These are phyloP conservation scores for Trypanosomatidae sp. DNA, from an alignment of 208 protist species.

Conservation along the genomic window DNA sequence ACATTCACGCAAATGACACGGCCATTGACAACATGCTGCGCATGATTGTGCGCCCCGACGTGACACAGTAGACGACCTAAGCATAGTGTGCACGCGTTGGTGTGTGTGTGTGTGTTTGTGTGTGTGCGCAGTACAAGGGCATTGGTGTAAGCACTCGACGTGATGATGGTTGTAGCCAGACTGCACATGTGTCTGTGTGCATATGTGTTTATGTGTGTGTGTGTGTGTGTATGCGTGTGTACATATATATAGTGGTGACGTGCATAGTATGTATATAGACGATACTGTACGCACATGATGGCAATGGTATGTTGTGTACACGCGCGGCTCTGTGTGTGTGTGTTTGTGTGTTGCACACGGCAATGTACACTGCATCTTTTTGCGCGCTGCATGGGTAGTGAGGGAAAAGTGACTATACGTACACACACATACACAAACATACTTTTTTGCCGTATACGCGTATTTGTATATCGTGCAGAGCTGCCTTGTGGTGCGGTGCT, in stretches of 20 bases:
- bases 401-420: no score
- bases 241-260: background rate
- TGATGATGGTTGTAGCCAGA: background rate
- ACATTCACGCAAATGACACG: slow-evolving; percentile 67
- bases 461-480: no score
- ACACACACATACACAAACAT: no score
- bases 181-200: background rate
- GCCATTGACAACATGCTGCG: slow-evolving; percentile 68
- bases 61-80: no score
- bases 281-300: background rate
- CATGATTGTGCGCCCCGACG: slow-evolving; percentile 71
- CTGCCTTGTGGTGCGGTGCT: no score
- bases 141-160: background rate
- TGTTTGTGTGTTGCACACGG: no score
- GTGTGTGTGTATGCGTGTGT: slow-evolving; percentile 1
- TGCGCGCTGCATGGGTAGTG: no score
- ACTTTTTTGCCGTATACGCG: no score
- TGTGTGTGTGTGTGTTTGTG: slow-evolving; percentile 4
- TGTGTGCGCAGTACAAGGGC: background rate
- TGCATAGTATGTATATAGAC: slow-evolving; percentile 1
- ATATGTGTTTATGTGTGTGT: background rate
- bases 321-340: background rate
- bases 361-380: no score
- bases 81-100: no score
- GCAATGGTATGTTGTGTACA: background rate